Percentiles rank a stretch among this genome's conserved stretches.
Evolutionary conservation across 768 basidiomycete species (phyloP).

Genomic region (Termitomyces sp.): DNA sequence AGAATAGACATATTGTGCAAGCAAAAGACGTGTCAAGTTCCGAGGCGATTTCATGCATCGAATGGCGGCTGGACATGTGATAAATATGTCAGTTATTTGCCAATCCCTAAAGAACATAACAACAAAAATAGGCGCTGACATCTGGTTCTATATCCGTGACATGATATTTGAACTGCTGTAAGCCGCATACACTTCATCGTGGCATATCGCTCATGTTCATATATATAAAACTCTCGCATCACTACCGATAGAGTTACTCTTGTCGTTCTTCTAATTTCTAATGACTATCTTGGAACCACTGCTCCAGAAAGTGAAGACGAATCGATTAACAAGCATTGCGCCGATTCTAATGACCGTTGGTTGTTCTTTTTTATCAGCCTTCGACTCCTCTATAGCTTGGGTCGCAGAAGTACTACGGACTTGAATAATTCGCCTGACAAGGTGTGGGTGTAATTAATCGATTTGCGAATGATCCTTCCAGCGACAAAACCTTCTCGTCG

Average conservation of each 20-base stretch:
- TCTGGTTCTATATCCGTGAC: too few relatives aligned
- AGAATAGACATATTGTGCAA: constrained; percentile 43
- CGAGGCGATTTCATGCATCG: not conserved
- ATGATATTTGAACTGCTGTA: too few relatives aligned
- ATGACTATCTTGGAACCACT: not conserved
- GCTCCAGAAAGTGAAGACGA: too few relatives aligned
- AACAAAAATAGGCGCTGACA: not conserved
- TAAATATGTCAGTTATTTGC: not conserved
- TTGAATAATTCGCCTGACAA: too few relatives aligned
- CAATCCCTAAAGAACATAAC: not conserved
- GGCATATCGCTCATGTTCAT: too few relatives aligned
- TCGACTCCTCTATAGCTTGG: too few relatives aligned
- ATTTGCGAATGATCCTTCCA: not conserved
- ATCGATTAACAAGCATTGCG: too few relatives aligned
- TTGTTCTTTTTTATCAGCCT: too few relatives aligned
- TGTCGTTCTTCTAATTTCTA: not conserved
- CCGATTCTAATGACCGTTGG: too few relatives aligned
- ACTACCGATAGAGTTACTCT: not conserved
- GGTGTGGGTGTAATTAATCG: not conserved
- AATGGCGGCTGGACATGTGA: not conserved
- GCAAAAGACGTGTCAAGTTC: not conserved
- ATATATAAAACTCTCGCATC: not conserved
- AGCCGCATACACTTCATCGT: too few relatives aligned
- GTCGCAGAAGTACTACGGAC: too few relatives aligned
- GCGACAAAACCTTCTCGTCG: too few relatives aligned